Conservation (phyloP, 2,329 filamentous ascomycete genomes). For the Ophiocordyceps camponoti-saundersi region DNA sequence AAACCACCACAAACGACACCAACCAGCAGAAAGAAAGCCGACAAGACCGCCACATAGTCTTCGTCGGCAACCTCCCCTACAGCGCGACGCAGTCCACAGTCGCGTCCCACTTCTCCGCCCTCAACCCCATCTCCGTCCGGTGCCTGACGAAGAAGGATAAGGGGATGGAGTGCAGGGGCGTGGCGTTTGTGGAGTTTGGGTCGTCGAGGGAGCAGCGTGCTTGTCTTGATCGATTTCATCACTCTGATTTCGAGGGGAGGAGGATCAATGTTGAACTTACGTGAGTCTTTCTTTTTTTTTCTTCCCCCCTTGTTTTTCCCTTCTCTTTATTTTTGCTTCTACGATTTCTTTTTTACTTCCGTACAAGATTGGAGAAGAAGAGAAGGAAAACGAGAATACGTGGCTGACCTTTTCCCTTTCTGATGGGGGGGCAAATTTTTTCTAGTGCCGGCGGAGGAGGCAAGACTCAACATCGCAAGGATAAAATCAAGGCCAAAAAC, state of each 20-base stretch:
- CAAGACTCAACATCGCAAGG: conserved; percentile 52
- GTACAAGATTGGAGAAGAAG: too few species aligned
- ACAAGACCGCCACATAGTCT: conserved; percentile 16
- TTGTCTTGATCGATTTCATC: conserved; percentile 79
- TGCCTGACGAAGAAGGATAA: conserved; percentile 52
- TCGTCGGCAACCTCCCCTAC: conserved; percentile 69
- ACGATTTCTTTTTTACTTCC: too few species aligned
- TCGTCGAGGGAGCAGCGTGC: conserved; percentile 83
- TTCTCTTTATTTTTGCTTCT: background rate
- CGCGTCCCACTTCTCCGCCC: conserved; percentile 57
- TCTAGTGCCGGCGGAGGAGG: conserved; percentile 77
- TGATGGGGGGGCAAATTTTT: too few species aligned
- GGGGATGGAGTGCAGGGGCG: conserved; percentile 48
- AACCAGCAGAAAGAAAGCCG: conserved; percentile 6
- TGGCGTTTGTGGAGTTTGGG: conserved; percentile 80
- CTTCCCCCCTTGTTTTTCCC: background rate
- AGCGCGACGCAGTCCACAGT: conserved; percentile 56
- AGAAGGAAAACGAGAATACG: background rate
- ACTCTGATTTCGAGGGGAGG: conserved; percentile 57
- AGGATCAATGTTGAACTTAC: conserved; percentile 90
- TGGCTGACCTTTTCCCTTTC: too few species aligned
- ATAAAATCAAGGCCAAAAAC: conserved; percentile 77
- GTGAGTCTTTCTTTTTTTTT: conserved; percentile 26
- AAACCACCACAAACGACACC: conserved; percentile 9
- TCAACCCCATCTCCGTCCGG: conserved; percentile 35